Evolutionary conservation across 768 basidiomycete genomes (phyloP).

Genomic region (Dioszegia crocea): DNA sequence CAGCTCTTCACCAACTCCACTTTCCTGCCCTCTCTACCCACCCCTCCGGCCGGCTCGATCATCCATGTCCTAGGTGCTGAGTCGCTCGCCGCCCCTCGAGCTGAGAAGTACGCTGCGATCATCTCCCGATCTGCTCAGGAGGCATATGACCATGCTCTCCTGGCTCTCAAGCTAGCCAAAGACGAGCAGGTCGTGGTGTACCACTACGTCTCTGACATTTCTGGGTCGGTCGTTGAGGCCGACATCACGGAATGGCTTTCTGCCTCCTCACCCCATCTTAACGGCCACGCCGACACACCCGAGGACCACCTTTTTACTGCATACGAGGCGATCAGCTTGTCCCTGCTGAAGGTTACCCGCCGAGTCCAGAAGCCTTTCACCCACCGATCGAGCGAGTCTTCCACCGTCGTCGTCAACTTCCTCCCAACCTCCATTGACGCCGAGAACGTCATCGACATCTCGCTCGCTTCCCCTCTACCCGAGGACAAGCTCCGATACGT

Average conservation of each 20-base stretch:
- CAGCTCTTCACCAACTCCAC: constrained; percentile 41
- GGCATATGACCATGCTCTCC: constrained; percentile 82
- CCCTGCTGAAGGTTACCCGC: constrained; percentile 62
- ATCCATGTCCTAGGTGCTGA: constrained; percentile 34
- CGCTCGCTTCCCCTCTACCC: constrained; percentile 38
- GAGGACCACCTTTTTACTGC: constrained; percentile 47
- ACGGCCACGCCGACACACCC: constrained; percentile 12
- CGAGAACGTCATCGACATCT: constrained; percentile 58
- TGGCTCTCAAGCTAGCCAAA: constrained; percentile 75
- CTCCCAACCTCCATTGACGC: constrained; percentile 57
- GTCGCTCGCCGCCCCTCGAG: constrained; percentile 24
- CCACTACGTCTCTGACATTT: constrained; percentile 64
- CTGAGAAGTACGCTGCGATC: constrained; percentile 58
- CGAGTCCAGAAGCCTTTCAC: constrained; percentile 61
- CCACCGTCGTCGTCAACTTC: constrained; percentile 58
- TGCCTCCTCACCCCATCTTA: constrained; percentile 15
- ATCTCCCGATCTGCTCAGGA: constrained; percentile 72
- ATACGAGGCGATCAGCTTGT: constrained; percentile 66
- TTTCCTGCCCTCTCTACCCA: constrained; percentile 32
- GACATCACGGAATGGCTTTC: constrained; percentile 64
- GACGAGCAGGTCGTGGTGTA: constrained; percentile 71
- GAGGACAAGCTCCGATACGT: constrained; percentile 42
- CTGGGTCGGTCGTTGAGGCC: constrained; percentile 54
- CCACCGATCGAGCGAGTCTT: constrained; percentile 57
- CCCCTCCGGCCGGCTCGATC: constrained; percentile 21